phyloP scores from a whole-genome alignment of 352 stramenopile genomes.

The Globisporangium splendens region DNA sequence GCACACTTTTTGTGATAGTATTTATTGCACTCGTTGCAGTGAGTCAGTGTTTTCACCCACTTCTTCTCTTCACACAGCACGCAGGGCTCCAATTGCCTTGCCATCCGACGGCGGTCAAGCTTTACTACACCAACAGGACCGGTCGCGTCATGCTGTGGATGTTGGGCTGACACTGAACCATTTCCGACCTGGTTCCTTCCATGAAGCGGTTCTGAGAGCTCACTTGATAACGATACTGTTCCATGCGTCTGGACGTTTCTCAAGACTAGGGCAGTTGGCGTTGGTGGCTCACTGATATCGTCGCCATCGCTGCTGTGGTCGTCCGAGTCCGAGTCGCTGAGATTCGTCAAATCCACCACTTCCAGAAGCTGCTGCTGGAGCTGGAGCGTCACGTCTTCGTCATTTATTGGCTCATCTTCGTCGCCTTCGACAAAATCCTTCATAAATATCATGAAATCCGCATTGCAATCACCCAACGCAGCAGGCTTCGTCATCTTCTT shows the following conservation, averaged over 20 bases:
- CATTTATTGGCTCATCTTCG: conserved; percentile 26
- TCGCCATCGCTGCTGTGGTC: conserved; percentile 28
- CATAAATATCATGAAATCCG: conserved; percentile 48
- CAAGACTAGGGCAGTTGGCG: background rate
- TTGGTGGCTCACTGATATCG: conserved; percentile 10
- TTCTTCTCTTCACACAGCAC: conserved; percentile 53
- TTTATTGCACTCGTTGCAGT: conserved; percentile 45
- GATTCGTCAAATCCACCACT: conserved; percentile 58
- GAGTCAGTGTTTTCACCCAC: conserved; percentile 30
- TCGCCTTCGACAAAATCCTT: conserved; percentile 34
- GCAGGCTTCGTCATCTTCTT: conserved; percentile 12
- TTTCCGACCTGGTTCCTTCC: background rate
- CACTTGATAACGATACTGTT: background rate
- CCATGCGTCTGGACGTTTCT: background rate
- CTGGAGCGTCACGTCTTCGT: conserved; percentile 35
- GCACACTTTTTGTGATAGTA: conserved; percentile 77
- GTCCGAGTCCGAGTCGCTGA: conserved; percentile 54
- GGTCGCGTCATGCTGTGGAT: background rate
- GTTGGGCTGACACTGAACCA: background rate
- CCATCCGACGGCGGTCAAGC: conserved; percentile 17
- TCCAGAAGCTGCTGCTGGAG: conserved; percentile 40
- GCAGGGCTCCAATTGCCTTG: conserved; percentile 41
- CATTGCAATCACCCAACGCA: conserved; percentile 30
- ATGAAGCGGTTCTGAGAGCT: background rate
- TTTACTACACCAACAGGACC: conserved; percentile 14